Evolutionary conservation across 139 green algal species (phyloP).

Genomic region (Mesotaenium endlicherianum): DNA sequence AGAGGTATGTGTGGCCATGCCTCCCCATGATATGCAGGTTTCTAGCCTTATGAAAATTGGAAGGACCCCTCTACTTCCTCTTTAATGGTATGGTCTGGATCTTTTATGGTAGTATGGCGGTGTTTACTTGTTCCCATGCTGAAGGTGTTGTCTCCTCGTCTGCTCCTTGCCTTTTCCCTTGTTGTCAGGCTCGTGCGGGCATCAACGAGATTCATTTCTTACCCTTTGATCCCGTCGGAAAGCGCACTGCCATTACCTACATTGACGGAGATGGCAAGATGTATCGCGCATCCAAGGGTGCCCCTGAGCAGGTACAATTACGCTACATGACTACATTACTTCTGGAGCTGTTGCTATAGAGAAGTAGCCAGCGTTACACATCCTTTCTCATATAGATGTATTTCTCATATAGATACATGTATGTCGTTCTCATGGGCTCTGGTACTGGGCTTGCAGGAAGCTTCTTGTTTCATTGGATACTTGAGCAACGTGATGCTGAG

Average conservation of each 20-base stretch:
- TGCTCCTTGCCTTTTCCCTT: neutral
- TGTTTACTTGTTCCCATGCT: neutral
- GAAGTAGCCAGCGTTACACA: too few species aligned
- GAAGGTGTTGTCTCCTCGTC: neutral
- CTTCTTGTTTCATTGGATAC: too few species aligned
- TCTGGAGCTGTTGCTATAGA: too few species aligned
- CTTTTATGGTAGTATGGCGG: neutral
- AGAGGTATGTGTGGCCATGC: slow-evolving; percentile 11
- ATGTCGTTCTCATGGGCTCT: too few species aligned
- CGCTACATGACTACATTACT: neutral
- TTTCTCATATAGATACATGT: too few species aligned
- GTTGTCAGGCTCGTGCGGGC: slow-evolving; percentile 35
- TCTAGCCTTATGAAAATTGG: too few species aligned
- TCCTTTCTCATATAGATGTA: too few species aligned
- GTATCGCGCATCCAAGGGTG: slow-evolving; percentile 69
- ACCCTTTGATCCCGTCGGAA: slow-evolving; percentile 84
- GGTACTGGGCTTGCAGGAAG: too few species aligned
- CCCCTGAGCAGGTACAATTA: slow-evolving; percentile 52
- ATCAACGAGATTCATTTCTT: slow-evolving; percentile 71
- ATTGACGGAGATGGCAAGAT: slow-evolving; percentile 34
- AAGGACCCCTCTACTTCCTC: too few species aligned
- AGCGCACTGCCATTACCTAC: slow-evolving; percentile 77
- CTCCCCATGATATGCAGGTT: too few species aligned
- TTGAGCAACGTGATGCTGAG: too few species aligned
- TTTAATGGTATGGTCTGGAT: too few species aligned